These are phyloP conservation scores for Ophiostoma ulmi DNA, from an alignment of 2,329 filamentous ascomycete genomes.

Conservation along the genomic window DNA sequence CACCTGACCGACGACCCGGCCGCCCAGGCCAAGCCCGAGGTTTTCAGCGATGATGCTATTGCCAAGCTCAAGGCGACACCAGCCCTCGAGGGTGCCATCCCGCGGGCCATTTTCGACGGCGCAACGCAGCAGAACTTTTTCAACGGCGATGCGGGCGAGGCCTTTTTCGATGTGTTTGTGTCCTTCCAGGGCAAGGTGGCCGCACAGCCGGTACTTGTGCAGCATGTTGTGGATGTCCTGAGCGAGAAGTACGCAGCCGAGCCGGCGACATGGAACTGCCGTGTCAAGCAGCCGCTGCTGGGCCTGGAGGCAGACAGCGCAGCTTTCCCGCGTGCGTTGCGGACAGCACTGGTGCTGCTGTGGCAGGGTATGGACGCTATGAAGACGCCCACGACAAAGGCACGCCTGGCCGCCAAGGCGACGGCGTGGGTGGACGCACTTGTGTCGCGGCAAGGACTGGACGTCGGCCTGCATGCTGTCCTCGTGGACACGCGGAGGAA, in stretches of 20 bases:
- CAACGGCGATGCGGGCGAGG: constrained; percentile 59
- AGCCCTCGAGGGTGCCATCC: constrained; percentile 86
- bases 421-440: constrained; percentile 52
- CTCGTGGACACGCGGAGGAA: constrained; percentile 47
- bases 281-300: constrained; percentile 64
- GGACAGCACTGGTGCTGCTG: constrained; percentile 58
- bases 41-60: constrained; percentile 40
- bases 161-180: constrained; percentile 76
- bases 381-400: constrained; percentile 41
- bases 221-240: constrained; percentile 67
- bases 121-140: constrained; percentile 73
- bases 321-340: constrained; percentile 68
- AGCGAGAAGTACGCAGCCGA: constrained; percentile 54
- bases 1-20: constrained; percentile 38
- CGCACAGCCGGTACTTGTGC: constrained; percentile 60
- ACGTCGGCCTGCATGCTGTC: constrained; percentile 52
- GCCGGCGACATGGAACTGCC: constrained; percentile 62
- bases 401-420: constrained; percentile 45
- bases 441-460: constrained; percentile 46
- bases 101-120: constrained; percentile 84
- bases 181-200: constrained; percentile 59
- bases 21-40: constrained; percentile 37
- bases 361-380: constrained; percentile 42
- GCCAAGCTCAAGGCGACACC: constrained; percentile 63
- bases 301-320: constrained; percentile 59